A percentile compares a stretch with the other conserved stretches of the same genome.
Conservation (phyloP, 441 rosid species). For the Francoa sonchifolia region DNA sequence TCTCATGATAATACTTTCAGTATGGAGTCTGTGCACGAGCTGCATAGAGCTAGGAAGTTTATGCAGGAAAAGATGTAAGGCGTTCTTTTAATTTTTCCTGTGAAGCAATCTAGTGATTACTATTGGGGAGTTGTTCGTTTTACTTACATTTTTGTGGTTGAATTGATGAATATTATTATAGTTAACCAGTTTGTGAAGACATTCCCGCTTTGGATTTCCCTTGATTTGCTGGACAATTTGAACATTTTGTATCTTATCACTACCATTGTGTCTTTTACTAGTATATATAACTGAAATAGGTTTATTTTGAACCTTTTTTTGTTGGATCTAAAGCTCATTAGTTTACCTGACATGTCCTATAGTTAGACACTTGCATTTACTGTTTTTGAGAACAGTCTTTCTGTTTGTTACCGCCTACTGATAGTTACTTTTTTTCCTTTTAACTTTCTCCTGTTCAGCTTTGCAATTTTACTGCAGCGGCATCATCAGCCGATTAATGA, state of each 20-base stretch:
- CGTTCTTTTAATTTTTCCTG: not conserved
- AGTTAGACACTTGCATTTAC: not conserved
- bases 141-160: not conserved
- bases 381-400: not conserved
- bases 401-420: constrained; percentile 6
- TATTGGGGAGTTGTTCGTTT: not conserved
- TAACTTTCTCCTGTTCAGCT: constrained; percentile 28
- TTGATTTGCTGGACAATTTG: no score
- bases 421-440: constrained; percentile 9
- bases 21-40: constrained; percentile 35
- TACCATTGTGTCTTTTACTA: no score
- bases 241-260: no score
- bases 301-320: no score
- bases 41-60: constrained; percentile 28
- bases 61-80: constrained; percentile 67
- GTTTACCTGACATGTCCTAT: no score
- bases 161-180: no score
- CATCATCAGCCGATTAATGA: constrained; percentile 44
- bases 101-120: constrained; percentile 2
- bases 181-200: no score
- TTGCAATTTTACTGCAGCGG: constrained; percentile 38
- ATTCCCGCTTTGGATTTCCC: no score
- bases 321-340: not conserved
- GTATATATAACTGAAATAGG: no score
- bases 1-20: constrained; percentile 9